Evolutionary conservation across 352 stramenopile species (phyloP).

Genomic region (Blastocystis sp.): DNA sequence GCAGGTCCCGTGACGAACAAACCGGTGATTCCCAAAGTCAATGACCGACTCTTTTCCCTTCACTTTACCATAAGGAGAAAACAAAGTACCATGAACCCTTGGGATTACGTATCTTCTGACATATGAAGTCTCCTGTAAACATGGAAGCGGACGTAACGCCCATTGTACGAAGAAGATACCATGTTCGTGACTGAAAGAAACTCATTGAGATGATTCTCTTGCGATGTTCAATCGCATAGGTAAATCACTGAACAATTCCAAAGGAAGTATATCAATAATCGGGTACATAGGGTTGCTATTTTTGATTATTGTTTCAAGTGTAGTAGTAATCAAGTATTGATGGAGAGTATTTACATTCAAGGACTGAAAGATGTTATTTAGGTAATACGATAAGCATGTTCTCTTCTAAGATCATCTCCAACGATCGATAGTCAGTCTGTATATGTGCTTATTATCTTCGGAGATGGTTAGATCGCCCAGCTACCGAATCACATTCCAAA

Average conservation of each 20-base stretch:
- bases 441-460: conserved; percentile 37
- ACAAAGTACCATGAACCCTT: conserved; percentile 3
- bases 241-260: no score
- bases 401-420: no score
- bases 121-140: conserved; percentile 27
- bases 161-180: conserved; percentile 40
- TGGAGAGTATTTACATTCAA: neutral
- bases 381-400: no score
- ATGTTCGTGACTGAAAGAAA: conserved; percentile 38
- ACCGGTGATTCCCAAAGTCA: conserved; percentile 47
- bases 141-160: conserved; percentile 30
- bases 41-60: conserved; percentile 37
- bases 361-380: neutral
- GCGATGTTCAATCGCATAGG: no score
- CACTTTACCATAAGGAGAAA: neutral
- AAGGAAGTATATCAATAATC: no score
- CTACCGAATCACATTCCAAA: neutral
- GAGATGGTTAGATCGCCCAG: neutral
- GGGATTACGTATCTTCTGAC: conserved; percentile 41
- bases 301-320: no score
- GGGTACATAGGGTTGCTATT: no score
- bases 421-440: no score
- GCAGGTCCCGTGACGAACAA: conserved; percentile 41
- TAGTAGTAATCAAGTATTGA: no score
- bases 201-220: neutral